Evolutionary conservation across 169 alveolate species (phyloP).

Genomic region (Eimeria sp.): DNA sequence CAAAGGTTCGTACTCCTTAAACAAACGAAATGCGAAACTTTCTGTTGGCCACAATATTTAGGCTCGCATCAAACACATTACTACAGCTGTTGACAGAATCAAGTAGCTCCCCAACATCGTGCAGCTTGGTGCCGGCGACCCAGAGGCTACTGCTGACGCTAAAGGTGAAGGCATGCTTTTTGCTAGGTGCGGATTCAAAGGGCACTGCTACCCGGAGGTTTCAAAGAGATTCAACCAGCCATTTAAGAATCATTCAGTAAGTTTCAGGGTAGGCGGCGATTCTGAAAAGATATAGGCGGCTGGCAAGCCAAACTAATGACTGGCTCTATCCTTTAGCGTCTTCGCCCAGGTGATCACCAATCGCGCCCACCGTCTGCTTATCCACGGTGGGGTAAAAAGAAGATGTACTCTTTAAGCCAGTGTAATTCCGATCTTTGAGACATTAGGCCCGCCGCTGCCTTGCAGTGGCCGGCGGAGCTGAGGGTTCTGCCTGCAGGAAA

Average conservation of each 20-base stretch:
- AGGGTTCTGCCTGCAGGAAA: conserved; percentile 36
- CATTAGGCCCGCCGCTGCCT: conserved; percentile 59
- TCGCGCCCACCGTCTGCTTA: not conserved
- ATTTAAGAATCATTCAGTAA: not conserved
- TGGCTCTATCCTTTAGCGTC: not conserved
- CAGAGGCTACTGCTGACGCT: not conserved
- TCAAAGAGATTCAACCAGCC: not conserved
- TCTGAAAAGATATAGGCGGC: not conserved
- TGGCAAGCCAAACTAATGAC: not conserved
- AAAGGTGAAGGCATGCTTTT: not conserved
- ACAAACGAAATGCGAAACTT: not conserved
- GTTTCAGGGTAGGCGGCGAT: not conserved
- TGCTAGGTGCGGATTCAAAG: not conserved
- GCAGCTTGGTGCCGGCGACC: not conserved
- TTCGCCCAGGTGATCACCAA: not conserved
- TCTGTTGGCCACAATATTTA: not conserved
- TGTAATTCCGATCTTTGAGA: conserved; percentile 37
- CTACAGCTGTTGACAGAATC: not conserved
- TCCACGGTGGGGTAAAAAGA: conserved; percentile 61
- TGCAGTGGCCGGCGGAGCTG: conserved; percentile 60
- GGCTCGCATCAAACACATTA: not conserved
- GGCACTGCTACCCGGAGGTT: not conserved
- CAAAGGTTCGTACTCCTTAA: not conserved
- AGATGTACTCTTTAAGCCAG: conserved; percentile 55
- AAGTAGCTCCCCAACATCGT: not conserved